Evolutionary conservation across 2,329 filamentous ascomycete species (phyloP).

Genomic region (Cordyceps cateniannulata): DNA sequence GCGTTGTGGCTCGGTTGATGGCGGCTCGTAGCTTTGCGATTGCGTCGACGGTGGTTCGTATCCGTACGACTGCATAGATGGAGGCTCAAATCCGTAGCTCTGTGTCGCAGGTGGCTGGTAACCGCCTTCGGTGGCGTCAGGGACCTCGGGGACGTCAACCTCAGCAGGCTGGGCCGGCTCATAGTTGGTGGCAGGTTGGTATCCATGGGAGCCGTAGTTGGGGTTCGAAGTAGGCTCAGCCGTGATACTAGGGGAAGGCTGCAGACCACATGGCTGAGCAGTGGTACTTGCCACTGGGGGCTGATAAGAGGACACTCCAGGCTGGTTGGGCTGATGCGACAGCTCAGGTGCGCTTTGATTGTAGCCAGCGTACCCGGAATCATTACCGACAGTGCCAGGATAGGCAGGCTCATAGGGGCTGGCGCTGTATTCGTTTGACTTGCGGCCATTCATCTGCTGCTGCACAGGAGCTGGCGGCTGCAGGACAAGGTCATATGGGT

Average conservation of each 20-base stretch:
- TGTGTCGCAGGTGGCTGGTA: conserved; percentile 4
- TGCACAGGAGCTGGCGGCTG: conserved; percentile 3
- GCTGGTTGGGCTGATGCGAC: not conserved
- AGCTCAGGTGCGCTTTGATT: not conserved
- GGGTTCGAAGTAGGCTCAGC: conserved; percentile 24
- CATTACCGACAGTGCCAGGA: conserved; percentile 8
- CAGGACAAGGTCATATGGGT: conserved; percentile 20
- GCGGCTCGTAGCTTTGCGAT: not conserved
- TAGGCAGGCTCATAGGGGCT: conserved; percentile 32
- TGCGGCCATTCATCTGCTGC: conserved; percentile 19
- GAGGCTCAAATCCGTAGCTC: conserved; percentile 4
- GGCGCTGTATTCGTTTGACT: conserved; percentile 25
- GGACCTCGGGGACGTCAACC: conserved; percentile 14
- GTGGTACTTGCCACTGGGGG: conserved; percentile 17
- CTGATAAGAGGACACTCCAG: not conserved
- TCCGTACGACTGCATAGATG: conserved; percentile 1
- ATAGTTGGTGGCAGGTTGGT: conserved; percentile 40
- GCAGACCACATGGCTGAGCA: conserved; percentile 23
- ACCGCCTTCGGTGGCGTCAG: conserved; percentile 14
- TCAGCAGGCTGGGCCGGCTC: conserved; percentile 33
- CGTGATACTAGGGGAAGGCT: conserved; percentile 20
- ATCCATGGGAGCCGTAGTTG: conserved; percentile 24
- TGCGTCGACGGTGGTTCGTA: conserved; percentile 2
- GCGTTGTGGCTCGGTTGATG: not conserved
- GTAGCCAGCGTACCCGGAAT: conserved; percentile 4